Base-by-base conservation (phyloP, 2,329 filamentous ascomycete genomes). In the Colletotrichum musae region DNA sequence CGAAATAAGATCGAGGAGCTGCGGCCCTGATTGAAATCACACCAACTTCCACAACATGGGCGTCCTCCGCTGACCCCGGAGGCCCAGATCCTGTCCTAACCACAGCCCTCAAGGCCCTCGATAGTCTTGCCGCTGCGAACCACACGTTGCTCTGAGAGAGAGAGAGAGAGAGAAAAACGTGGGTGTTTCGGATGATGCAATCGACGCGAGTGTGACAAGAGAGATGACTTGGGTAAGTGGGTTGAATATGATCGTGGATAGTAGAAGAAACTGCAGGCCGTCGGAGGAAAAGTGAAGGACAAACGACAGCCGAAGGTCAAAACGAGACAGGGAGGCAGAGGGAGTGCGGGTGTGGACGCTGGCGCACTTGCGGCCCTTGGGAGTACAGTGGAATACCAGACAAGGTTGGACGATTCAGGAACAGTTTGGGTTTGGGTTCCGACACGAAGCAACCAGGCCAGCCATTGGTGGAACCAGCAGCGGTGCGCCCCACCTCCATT, bases 391-490 rank as follows among this genome's bases (percentile, higher is more conserved):
- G 59, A 69, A 56, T 69, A 69, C 66, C 57, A 60, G 61, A 69
- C 66, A 66, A 69, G 66, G 66, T 69, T 69, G 62, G 66, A 69
- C 66, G 66, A 66, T 69, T 69, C 66, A 69, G 66, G 66, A 69
- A 69, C 66, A 60, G 62, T 69, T 69, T 69, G 66, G 66, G 66
- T 69, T 69, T 69, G 62, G 66, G 66, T 54, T 69, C 62, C 66
- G 66, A 66, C 66, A 66, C 62, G 66, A 66, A 60, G 50, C 26
- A 43, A 51, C 62, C 62, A 56, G 56, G 47, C 50, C 16, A 43
- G 43, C 28, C 32, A 69, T 69, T 69, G 66, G 66, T 66, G 66
- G 50, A 21, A 39, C 26, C 53, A n/a, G 39, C 10, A 59, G 60
- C 41, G 53, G 64, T 24, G 24, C n/a, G 54, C 54, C 48, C 43